Evolutionary conservation across 495 filamentous ascomycete genomes (phyloP).

Genomic region (Xylaria bambusicola): DNA sequence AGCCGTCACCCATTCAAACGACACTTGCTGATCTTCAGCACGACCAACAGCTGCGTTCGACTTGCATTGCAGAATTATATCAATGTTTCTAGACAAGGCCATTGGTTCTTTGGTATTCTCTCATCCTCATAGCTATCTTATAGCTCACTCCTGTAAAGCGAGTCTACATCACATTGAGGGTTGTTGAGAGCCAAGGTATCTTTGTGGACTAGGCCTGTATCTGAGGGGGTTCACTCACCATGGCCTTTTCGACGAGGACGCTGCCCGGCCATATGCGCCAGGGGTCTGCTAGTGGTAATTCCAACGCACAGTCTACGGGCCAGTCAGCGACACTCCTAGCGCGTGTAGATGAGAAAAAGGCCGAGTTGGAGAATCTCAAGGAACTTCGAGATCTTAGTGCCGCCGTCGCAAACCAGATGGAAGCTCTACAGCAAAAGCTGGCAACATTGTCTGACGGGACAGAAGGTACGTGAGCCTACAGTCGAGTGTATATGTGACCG

Average conservation of each 20-base stretch:
- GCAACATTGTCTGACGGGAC: conserved; percentile 87
- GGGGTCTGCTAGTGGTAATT: conserved; percentile 50
- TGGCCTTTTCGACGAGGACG: conserved; percentile 48
- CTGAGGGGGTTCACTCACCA: conserved; percentile 9
- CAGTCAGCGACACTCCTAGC: conserved; percentile 82
- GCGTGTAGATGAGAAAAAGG: conserved; percentile 90
- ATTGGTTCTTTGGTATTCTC: too few relatives aligned
- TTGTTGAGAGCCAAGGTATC: too few relatives aligned
- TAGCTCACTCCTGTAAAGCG: too few relatives aligned
- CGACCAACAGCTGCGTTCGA: too few relatives aligned
- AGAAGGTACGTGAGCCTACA: conserved; percentile 62
- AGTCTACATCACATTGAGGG: background rate
- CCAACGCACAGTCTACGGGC: conserved; percentile 48
- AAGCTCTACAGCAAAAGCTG: conserved; percentile 83
- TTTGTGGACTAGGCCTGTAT: background rate
- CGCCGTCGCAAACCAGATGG: conserved; percentile 86
- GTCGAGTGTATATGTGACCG: background rate
- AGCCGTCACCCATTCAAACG: background rate
- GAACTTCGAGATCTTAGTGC: conserved; percentile 87
- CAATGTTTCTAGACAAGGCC: too few relatives aligned
- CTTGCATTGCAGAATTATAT: too few relatives aligned
- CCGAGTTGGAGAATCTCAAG: conserved; percentile 85
- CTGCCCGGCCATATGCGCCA: conserved; percentile 62
- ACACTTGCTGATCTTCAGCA: too few relatives aligned
- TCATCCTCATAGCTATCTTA: too few relatives aligned